Base-by-base conservation (phyloP, 2,329 filamentous ascomycete species). In the Penicillium paneum region DNA sequence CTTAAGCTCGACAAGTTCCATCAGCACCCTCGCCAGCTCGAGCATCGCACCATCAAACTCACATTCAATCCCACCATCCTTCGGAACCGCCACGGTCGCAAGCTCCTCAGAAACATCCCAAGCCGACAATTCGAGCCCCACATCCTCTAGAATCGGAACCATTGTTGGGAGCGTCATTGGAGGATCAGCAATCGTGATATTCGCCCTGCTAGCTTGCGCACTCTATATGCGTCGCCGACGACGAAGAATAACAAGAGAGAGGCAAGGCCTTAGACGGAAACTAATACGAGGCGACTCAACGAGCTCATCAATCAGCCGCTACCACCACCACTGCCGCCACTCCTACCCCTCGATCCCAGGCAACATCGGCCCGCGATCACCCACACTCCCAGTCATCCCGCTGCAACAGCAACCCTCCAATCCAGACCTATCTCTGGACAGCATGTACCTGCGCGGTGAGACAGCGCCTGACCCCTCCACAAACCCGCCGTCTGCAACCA, bases 161-260 rank as follows among this genome's bases (percentile, higher is more conserved):
- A 62, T 72, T 29, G 59, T 71, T 32, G 71, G 69, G 1, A 64
- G 66, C 36, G 52, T 64, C 7, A 35, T 73, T 15, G 70, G 69
- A 10, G 66, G 57, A 17, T 38, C 65, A 11, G 63, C 57, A 5
- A 59, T 69, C 29, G 49, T 67, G 19, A 52, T 63, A 4, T 55
- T 71, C 17, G 50, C 58, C 5, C 36, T 68, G 10, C 44, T 71
- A 7, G 59, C 63, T 47, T 63, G 61, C 31, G 56, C 63, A 19
- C 38, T 69, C 17, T 45, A 64, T 11, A 51, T 60, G 47, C 67
- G 66, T 29, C 61, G 62, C 42, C 63, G 59, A n/a, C 63, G 56
- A 44, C 62, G 58, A 29, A 52, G 32, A 17, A 36, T n/a, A 10
- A 51, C 36, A 26, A 24, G 42, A 12, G 49, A 54, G 15, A 46